Base-by-base conservation (phyloP, 2,329 filamentous ascomycete species). In the Fusarium brevicatenulatum region DNA sequence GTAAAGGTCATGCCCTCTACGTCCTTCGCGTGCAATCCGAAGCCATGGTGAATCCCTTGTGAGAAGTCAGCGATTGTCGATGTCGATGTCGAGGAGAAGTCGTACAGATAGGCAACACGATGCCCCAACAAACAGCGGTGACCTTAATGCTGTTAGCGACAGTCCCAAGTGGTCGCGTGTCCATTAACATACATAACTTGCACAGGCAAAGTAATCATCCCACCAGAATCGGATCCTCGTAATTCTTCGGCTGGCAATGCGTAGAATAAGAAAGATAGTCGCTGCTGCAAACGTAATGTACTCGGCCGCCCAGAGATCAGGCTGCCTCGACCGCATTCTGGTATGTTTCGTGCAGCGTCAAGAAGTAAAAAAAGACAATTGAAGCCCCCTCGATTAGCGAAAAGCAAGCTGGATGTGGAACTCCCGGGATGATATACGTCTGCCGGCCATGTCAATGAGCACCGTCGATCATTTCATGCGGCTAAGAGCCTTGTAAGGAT, bases 151-250 rank as follows among this genome's bases (percentile, higher is more conserved):
- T 16, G 42, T 76, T 37, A 75, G 16, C 7, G 7, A 32, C 21
- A 5, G 4, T 15, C 0, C 9, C 19, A 7, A 11, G 2, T 7
- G 18, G 10, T 28, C 9, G 11, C 2, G 13, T 30, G 11, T 5
- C 3, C 4, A 40, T 15, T 1, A n/a, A 36, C 42, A 1, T 68
- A 77, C 76, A 56, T 77, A 77, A 39, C 68, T 70, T 16, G 40
- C 32, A 11, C 73, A 54, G 2, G 76, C 74, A 54, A 74, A 68
- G 32, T 58, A 75, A 9, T 77, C 76, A 25, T 77, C 76, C 76
- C 76, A 77, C 74, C 76, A 77, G 12, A 77, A 42, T 1, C 34
- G 21, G 10, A 66, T 36, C 32, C 58, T 53, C 0, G 72, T 77
- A 2, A 77, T 55, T 23, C 44, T 69, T 9, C 76, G 62, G 13